These are phyloP conservation scores for Panellus pusillus DNA, from an alignment of 768 basidiomycete species.

Conservation along the genomic window DNA sequence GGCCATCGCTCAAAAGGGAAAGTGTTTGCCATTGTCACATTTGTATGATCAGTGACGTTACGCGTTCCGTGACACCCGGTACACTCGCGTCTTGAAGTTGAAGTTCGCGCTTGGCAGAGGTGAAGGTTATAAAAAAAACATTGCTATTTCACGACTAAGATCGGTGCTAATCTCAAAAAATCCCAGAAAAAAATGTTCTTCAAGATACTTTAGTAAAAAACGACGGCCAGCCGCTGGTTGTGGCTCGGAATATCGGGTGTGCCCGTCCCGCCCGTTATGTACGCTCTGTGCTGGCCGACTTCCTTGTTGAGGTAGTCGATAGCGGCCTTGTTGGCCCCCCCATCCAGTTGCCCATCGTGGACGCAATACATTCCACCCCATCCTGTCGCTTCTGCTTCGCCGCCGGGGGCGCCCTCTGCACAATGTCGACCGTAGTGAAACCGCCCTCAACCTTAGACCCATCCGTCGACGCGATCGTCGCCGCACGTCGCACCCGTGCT, in stretches of 20 bases:
- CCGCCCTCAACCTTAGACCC: conserved; percentile 1
- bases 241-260: not conserved
- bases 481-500: conserved; percentile 1
- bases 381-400: conserved; percentile 2
- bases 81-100: too few relatives aligned
- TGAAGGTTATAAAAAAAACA: too few relatives aligned
- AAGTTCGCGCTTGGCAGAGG: too few relatives aligned
- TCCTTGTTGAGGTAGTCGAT: conserved; percentile 2
- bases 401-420: not conserved
- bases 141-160: too few relatives aligned
- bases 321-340: not conserved
- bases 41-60: too few relatives aligned
- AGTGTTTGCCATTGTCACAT: too few relatives aligned
- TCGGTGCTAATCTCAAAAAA: too few relatives aligned
- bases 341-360: conserved; percentile 3
- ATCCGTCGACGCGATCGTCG: conserved; percentile 3
- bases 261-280: conserved; percentile 1
- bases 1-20: too few relatives aligned
- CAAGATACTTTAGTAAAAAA: not conserved
- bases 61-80: too few relatives aligned
- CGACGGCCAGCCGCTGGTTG: not conserved
- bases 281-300: not conserved
- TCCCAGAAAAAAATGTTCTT: too few relatives aligned
- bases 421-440: not conserved
- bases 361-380: conserved; percentile 1